phyloP scores from a whole-genome alignment of 305 asterid species.

The Solanum hybrid region DNA sequence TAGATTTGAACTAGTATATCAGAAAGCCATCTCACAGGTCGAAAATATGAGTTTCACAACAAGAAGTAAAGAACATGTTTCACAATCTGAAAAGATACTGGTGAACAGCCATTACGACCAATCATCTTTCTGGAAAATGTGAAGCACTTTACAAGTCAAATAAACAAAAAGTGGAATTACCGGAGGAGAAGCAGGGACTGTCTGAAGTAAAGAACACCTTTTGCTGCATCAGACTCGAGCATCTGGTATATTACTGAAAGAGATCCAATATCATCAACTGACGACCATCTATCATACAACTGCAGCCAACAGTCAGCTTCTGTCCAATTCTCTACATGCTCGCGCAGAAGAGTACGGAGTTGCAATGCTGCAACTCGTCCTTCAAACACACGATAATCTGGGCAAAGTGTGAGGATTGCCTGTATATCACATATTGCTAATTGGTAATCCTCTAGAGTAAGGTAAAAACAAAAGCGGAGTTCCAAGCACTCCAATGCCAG shows the following conservation, averaged over 20 bases:
- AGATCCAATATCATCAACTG: slow-evolving; percentile 92
- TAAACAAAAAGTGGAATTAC: slow-evolving; percentile 21
- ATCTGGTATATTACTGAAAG: slow-evolving; percentile 90
- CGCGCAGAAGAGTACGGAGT: slow-evolving; percentile 69
- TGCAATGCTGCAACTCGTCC: slow-evolving; percentile 79
- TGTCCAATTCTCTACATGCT: slow-evolving; percentile 88
- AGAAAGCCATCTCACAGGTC: background rate
- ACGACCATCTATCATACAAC: slow-evolving; percentile 90
- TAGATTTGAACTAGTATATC: background rate
- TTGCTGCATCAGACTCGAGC: slow-evolving; percentile 91
- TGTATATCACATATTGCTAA: slow-evolving; percentile 84
- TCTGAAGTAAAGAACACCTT: slow-evolving; percentile 85
- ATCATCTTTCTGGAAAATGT: background rate
- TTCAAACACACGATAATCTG: slow-evolving; percentile 75
- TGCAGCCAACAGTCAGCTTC: slow-evolving; percentile 98
- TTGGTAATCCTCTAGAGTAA: slow-evolving; percentile 71
- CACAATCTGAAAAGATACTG: background rate
- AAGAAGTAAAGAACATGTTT: background rate
- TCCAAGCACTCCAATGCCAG: slow-evolving; percentile 92
- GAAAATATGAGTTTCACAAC: background rate
- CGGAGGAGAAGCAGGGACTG: slow-evolving; percentile 94
- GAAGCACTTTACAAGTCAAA: background rate
- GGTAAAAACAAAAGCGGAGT: slow-evolving; percentile 80
- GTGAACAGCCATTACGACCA: slow-evolving; percentile 1
- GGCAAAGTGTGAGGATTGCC: slow-evolving; percentile 82